Evolutionary conservation across 2,329 filamentous ascomycete genomes (phyloP).

Genomic region (Chlorencoelia australis): DNA sequence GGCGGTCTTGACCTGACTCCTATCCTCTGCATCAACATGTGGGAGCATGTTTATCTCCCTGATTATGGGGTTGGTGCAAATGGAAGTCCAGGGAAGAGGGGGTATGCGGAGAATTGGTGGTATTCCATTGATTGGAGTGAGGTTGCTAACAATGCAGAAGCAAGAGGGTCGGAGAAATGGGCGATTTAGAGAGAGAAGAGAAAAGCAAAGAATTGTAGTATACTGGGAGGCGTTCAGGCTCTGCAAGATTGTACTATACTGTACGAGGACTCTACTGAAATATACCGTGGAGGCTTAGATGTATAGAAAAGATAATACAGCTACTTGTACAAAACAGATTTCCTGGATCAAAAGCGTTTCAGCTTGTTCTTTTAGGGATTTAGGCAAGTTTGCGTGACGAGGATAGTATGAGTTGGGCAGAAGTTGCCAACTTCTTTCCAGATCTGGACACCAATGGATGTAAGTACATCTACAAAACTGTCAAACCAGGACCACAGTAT

Average conservation of each 20-base stretch:
- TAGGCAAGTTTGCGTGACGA: too few species aligned
- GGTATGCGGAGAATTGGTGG: slow-evolving; percentile 80
- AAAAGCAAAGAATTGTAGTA: slow-evolving; percentile 10
- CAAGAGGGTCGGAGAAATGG: neutral
- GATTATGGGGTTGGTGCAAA: slow-evolving; percentile 56
- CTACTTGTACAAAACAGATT: too few species aligned
- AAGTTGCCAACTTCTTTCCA: too few species aligned
- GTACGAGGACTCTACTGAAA: too few species aligned
- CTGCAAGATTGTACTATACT: slow-evolving; percentile 21
- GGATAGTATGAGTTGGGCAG: too few species aligned
- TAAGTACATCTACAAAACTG: too few species aligned
- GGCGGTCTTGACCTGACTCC: slow-evolving; percentile 63
- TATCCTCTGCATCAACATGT: slow-evolving; percentile 85
- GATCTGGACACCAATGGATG: too few species aligned
- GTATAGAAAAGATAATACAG: too few species aligned
- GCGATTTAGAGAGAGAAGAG: slow-evolving; percentile 1
- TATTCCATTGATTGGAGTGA: slow-evolving; percentile 72
- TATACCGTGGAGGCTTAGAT: too few species aligned
- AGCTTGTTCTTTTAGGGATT: too few species aligned
- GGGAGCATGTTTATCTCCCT: slow-evolving; percentile 86
- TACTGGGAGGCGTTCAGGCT: slow-evolving; percentile 14
- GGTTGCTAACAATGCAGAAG: slow-evolving; percentile 38
- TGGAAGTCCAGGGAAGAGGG: slow-evolving; percentile 62
- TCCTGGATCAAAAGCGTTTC: too few species aligned
- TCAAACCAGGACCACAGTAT: too few species aligned